Conservation (phyloP, 192 early-diverging fungal genomes). For the Dissophora globulifera region DNA sequence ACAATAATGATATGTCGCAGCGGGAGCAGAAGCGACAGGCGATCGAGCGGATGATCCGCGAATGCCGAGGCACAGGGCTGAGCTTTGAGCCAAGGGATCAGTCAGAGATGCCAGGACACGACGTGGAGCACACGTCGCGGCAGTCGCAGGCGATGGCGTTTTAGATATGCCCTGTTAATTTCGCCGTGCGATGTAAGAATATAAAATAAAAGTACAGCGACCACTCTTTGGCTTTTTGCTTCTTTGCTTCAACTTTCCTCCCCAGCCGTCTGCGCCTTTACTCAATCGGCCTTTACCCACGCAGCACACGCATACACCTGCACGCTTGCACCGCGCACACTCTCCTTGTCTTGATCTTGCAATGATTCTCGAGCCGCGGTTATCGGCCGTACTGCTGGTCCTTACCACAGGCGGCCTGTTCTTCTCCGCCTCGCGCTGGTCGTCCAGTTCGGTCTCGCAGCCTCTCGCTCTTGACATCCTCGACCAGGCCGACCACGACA, state of each 20-base stretch:
- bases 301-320: background rate
- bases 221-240: too few relatives aligned
- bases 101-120: background rate
- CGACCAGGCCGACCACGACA: constrained; percentile 8
- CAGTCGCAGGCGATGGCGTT: background rate
- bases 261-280: too few relatives aligned
- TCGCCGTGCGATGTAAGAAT: background rate
- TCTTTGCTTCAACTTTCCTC: too few relatives aligned
- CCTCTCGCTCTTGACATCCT: constrained; percentile 12
- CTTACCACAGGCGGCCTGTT: constrained; percentile 28
- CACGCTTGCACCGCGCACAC: too few relatives aligned
- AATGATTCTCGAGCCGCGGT: constrained; percentile 7
- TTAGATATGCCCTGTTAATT: background rate
- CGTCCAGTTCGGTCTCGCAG: background rate
- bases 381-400: constrained; percentile 8
- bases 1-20: background rate
- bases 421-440: constrained; percentile 6
- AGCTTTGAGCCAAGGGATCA: constrained; percentile 15
- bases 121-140: background rate
- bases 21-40: constrained; percentile 30
- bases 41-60: constrained; percentile 44
- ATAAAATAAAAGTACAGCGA: background rate
- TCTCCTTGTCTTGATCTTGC: background rate
- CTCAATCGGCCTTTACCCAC: too few relatives aligned
- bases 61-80: constrained; percentile 32